Base-by-base conservation (phyloP, 495 filamentous ascomycete genomes). In the Aspergillus bertholletiae region DNA sequence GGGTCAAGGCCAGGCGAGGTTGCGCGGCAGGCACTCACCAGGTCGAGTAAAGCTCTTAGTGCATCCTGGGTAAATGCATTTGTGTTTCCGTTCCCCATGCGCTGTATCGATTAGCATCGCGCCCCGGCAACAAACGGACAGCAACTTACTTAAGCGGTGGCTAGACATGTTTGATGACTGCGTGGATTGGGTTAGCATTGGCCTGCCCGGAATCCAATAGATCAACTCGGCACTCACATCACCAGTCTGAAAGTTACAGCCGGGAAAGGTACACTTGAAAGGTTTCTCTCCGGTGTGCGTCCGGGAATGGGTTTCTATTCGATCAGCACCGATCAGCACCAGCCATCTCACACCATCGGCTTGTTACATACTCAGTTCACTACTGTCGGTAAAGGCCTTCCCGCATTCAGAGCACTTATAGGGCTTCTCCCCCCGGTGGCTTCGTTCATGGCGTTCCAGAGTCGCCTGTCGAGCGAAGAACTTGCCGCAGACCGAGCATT, bases 271-370 rank as follows among this genome's bases (percentile, higher is more conserved):
- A 51, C 78, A 81, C 45, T 74, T 74, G 49, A 80, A 74, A 3
- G 76, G 78, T 55, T 81, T 81, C 41, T 79, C 77, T 34, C 76
- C 75, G 2, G 74, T 77, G 46, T 81, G 78, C 2, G 72, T 79
- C 35, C 78, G 72, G 28, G 72, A 75, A 56, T 81, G 78, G 5
- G 76, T 81, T 69, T 78, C 75, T 79, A 43, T 9, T n/a, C 15
- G 1, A 23, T 67, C 34, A 70, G 64, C 34, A 24, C 18, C 40
- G n/a, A 7, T 4, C 21, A 3, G 9, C 17, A 7, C 23, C n/a
- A n/a, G n/a, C n/a, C n/a, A n/a, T n/a, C n/a, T n/a, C n/a, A 20
- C 5, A 24, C 13, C 6, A 13, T 17, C 22, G 9, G 11, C 24
- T 27, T 1, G n/a, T n/a, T 3, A 68, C 73, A 28, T 74, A 76